Percentiles rank a stretch among this genome's conserved stretches.
Evolutionary conservation across 2,329 filamentous ascomycete genomes (phyloP).

Genomic region (Trichoderma gracile): DNA sequence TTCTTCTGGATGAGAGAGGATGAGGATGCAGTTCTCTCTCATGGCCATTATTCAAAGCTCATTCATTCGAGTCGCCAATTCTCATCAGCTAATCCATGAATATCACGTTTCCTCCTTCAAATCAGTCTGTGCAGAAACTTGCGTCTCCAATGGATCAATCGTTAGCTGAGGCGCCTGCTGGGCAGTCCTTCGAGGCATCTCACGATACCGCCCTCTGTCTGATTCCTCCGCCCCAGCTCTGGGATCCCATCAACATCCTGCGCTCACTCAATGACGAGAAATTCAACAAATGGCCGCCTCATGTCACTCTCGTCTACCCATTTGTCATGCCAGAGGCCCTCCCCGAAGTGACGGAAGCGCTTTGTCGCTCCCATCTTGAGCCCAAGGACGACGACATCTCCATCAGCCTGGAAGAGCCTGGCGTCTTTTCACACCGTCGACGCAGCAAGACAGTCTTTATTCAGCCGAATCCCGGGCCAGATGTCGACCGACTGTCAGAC

Average conservation of each 20-base stretch:
- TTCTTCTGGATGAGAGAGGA: background rate
- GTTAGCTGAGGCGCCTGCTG: background rate
- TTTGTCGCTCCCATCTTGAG: slow-evolving; percentile 28
- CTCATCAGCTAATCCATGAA: background rate
- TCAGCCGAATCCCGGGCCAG: slow-evolving; percentile 30
- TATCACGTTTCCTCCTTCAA: background rate
- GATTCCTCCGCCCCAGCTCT: slow-evolving; percentile 53
- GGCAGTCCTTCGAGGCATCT: slow-evolving; percentile 13
- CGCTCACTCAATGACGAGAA: slow-evolving; percentile 64
- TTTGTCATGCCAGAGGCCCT: slow-evolving; percentile 57
- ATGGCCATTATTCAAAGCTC: background rate
- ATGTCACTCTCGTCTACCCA: slow-evolving; percentile 67
- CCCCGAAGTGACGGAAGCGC: slow-evolving; percentile 41
- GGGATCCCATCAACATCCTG: slow-evolving; percentile 53
- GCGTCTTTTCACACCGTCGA: slow-evolving; percentile 49
- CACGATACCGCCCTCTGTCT: slow-evolving; percentile 63
- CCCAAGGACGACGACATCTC: slow-evolving; percentile 22
- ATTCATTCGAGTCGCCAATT: background rate
- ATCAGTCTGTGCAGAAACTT: background rate
- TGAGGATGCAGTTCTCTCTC: background rate
- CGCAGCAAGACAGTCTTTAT: slow-evolving; percentile 54
- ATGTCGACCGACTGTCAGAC: slow-evolving; percentile 32
- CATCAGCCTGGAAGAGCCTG: slow-evolving; percentile 45
- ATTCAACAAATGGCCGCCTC: slow-evolving; percentile 63
- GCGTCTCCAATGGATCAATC: background rate